Evolutionary conservation across 345 rosid genomes (phyloP), one percentile per base, ranked within the genome.

Genomic region (Hypericum androsaemum): DNA sequence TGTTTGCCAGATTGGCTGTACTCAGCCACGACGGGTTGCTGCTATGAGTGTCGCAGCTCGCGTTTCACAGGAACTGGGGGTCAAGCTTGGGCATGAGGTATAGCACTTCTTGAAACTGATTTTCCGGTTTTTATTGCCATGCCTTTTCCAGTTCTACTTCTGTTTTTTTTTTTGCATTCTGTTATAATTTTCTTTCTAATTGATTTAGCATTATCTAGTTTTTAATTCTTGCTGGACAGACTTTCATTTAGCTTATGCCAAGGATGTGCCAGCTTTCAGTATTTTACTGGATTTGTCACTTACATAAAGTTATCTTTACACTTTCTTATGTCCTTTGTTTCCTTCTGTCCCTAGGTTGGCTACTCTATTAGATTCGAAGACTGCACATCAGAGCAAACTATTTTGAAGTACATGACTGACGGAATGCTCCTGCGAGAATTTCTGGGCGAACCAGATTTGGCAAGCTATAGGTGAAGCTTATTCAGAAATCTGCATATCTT

Each of bases 31-130:
- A 50, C 70, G 95, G 63, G 95, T 90, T 65, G 98, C 98, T 56
- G 98, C 98, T 43, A 92, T 88, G 98, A 92, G 96, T 63, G 96
- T 92, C 65, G 86, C 98, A 63, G 96, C 94, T 54, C 83, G 98
- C 64, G 98, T 92, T 70, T 81, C 98, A 65, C 96, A 92, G 63
- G 98, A 92, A 70, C 78, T 92, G 94, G 98, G 96, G 43, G 85
- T 92, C 71, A 88, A 92, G 70, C 98, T 92, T 70, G 97, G 98
- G 43, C 96, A 92, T 10, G 98, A 92, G 82, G 98, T 79, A 50
- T 56, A 66, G 32, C 32, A 22, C 41, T 56, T 54, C 56, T 40
- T 60, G 59, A 22, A 7, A 13, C 17, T 28, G 12, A 13, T 39
- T 6, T 60, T 15, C 32, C 5, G 12, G 13, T 32, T 43, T 15